Evolutionary conservation across 345 rosid genomes (phyloP), one percentile per base, ranked within the genome.

Genomic region (Schrenkiella parvula): DNA sequence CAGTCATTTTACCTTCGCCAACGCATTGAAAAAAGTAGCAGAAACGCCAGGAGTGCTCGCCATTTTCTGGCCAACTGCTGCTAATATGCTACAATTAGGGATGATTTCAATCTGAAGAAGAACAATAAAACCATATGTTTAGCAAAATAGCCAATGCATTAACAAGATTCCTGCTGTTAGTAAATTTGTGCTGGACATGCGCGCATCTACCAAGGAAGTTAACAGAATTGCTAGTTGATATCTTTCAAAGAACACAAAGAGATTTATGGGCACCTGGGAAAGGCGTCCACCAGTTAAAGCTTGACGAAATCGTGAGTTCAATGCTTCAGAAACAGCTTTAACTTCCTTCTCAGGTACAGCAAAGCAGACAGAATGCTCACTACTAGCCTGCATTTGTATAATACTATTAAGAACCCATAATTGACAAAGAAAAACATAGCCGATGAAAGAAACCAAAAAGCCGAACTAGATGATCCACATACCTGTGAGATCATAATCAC

Each of bases 291-390:
- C 98, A 50, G 82, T 64, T 74, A 93, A 78, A 73, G 98, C 98
- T 79, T 86, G 88, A 59, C 80, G 84, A 78, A 93, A 93, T 55
- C 87, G 86, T 60, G 92, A 88, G 62, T 88, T 70, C 66, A 93
- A 76, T 67, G 97, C 97, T 72, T 91, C 87, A 3, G 92, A 89
- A 48, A 93, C 98, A 19, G 96, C 95, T 80, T 83, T 81, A 28
- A 93, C 98, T 84, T 93, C 98, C 70, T 85, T 93, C 82, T 93
- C 97, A 34, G 97, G 98, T 53, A 91, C 97, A 69, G 97, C 97
- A 85, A 93, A 93, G 79, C 98, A 93, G 59, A 93, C 91, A 66
- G 97, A 91, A 81, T 93, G 97, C 85, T 93, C 97, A 53, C 97
- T 93, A 79, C 97, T 93, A 59, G 98, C 98, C 98, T 93, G 63